Evolutionary conservation across 495 filamentous ascomycete species (phyloP).

Genomic region (Trichocladium uniseriatum): DNA sequence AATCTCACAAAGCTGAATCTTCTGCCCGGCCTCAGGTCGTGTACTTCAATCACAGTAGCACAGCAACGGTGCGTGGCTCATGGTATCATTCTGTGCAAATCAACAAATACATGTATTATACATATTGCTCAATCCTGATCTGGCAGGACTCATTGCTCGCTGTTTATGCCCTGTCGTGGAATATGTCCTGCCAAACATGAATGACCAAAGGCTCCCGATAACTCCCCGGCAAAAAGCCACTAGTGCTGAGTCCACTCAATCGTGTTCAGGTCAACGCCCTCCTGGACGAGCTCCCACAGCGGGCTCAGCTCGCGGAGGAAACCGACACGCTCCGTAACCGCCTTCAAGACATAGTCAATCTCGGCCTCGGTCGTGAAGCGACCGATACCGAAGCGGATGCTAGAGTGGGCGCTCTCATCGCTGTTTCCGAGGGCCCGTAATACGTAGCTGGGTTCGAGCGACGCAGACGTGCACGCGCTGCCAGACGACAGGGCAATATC

Average conservation of each 20-base stretch:
- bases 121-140: neutral
- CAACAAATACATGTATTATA: constrained; percentile 15
- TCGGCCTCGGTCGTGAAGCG: constrained; percentile 91
- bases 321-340: constrained; percentile 76
- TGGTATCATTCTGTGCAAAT: constrained; percentile 15
- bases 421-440: constrained; percentile 87
- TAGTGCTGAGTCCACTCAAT: constrained; percentile 98
- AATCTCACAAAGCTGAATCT: too few relatives aligned
- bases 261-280: constrained; percentile 87
- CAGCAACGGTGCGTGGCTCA: neutral
- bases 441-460: constrained; percentile 92
- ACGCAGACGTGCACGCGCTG: constrained; percentile 94
- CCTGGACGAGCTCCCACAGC: constrained; percentile 96
- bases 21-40: too few relatives aligned
- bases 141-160: neutral
- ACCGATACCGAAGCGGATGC: constrained; percentile 95
- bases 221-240: neutral
- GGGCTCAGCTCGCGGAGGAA: constrained; percentile 94
- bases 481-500: constrained; percentile 96
- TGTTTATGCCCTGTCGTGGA: neutral
- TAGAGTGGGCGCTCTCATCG: constrained; percentile 95
- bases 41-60: neutral
- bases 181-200: neutral
- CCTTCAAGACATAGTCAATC: constrained; percentile 96
- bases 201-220: neutral